These are phyloP conservation scores for Silene conica DNA, from an alignment of 148 eudicot species.

Conservation along the genomic window DNA sequence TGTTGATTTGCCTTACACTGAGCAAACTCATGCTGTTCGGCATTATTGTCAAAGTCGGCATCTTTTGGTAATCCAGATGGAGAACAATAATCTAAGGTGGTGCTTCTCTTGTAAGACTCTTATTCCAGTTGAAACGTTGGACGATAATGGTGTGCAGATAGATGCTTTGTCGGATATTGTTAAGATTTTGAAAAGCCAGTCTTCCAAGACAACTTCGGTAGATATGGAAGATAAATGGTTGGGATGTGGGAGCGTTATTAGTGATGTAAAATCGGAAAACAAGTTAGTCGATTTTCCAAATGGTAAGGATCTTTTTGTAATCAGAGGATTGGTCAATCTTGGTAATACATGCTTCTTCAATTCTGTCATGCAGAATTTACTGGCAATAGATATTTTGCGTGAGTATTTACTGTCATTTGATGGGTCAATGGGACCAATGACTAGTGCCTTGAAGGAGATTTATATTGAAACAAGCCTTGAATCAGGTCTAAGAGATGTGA, in stretches of 20 bases:
- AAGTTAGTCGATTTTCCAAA: conserved; percentile 19
- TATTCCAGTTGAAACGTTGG: conserved; percentile 49
- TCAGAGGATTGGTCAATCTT: conserved; percentile 72
- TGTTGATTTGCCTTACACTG: conserved; percentile 67
- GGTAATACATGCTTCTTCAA: conserved; percentile 98
- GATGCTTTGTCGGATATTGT: conserved; percentile 45
- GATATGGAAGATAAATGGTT: conserved; percentile 93
- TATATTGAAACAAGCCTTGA: conserved; percentile 46
- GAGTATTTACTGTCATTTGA: conserved; percentile 48
- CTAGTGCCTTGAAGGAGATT: conserved; percentile 58
- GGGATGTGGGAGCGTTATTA: conserved; percentile 59
- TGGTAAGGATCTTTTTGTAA: conserved; percentile 39
- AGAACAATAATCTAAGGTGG: conserved; percentile 72
- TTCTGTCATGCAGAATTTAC: conserved; percentile 81
- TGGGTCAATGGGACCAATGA: conserved; percentile 65
- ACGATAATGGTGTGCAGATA: conserved; percentile 43
- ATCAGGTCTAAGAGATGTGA: conserved; percentile 35
- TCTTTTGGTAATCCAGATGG: conserved; percentile 62
- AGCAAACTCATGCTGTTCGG: conserved; percentile 66
- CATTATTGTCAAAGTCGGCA: conserved; percentile 69
- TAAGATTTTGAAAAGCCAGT: conserved; percentile 51
- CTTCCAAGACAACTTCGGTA: conserved; percentile 38
- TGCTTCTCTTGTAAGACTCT: conserved; percentile 66
- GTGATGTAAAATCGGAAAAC: conserved; percentile 40
- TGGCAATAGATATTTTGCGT: conserved; percentile 58